Percentiles rank a stretch among this genome's conserved stretches.
phyloP scores from a whole-genome alignment of 371 early-diverging fungal species.

The Mortierella sp. region DNA sequence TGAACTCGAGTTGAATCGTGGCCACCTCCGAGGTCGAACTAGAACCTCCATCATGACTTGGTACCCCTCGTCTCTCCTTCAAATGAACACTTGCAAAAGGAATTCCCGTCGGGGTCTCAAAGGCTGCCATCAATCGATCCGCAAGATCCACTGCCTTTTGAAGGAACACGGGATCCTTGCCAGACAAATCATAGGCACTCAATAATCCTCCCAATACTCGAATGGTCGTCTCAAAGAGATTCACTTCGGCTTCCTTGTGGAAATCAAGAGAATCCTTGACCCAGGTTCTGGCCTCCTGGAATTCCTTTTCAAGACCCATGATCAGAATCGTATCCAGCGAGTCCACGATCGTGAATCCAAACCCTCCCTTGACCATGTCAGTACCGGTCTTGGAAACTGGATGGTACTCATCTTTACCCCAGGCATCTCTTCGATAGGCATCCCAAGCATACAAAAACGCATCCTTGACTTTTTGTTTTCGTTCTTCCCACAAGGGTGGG shows the following conservation, averaged over 20 bases:
- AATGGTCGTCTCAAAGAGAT: constrained; percentile 94
- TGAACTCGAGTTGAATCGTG: constrained; percentile 91
- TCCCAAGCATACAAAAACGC: constrained; percentile 81
- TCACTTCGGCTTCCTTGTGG: constrained; percentile 78
- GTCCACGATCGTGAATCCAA: constrained; percentile 87
- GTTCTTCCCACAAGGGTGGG: constrained; percentile 47
- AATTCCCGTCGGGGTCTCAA: constrained; percentile 76
- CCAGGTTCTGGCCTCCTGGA: constrained; percentile 72
- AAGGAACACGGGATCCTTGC: constrained; percentile 71
- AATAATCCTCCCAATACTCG: constrained; percentile 92
- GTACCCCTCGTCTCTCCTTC: constrained; percentile 46
- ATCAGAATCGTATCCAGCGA: constrained; percentile 86
- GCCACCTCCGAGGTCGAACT: constrained; percentile 88
- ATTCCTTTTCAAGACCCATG: constrained; percentile 83
- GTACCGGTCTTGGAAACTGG: constrained; percentile 66
- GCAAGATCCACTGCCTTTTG: constrained; percentile 83
- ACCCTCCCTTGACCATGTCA: constrained; percentile 60
- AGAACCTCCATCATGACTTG: constrained; percentile 50
- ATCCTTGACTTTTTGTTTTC: constrained; percentile 61
- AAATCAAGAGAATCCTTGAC: constrained; percentile 68
- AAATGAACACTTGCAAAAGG: constrained; percentile 82
- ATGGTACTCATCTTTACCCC: constrained; percentile 86
- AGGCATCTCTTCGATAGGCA: constrained; percentile 81
- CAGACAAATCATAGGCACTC: constrained; percentile 81
- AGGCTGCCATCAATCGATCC: constrained; percentile 81